These are phyloP conservation scores for Curvularia spicifera DNA, from an alignment of 2,329 filamentous ascomycete genomes.

Conservation along the genomic window DNA sequence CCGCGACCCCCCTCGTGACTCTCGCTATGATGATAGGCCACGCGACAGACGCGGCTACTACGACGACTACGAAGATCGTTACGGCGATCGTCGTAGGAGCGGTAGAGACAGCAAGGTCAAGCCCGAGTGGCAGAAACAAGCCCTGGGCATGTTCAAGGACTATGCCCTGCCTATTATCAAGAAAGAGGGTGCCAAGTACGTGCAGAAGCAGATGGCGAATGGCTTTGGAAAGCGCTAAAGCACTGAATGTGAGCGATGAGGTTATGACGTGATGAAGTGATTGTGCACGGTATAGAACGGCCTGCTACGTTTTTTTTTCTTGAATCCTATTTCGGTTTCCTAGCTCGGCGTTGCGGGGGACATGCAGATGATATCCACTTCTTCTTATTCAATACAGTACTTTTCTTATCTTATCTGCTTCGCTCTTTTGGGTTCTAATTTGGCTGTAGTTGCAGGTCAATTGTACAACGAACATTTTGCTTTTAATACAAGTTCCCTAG, in stretches of 20 bases:
- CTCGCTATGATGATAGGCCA: conserved; percentile 21
- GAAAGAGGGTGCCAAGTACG: conserved; percentile 40
- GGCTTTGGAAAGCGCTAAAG: conserved; percentile 26
- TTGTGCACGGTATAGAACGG: neutral
- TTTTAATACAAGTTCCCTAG: no score
- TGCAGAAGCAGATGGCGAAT: conserved; percentile 38
- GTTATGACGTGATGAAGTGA: neutral
- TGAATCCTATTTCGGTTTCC: neutral
- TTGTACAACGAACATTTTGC: no score
- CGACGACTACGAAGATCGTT: conserved; percentile 23
- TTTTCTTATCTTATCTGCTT: neutral
- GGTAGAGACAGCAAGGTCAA: conserved; percentile 15
- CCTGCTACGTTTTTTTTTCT: neutral
- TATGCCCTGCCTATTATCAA: conserved; percentile 46
- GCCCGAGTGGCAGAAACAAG: conserved; percentile 42
- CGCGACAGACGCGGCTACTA: conserved; percentile 11
- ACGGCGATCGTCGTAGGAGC: conserved; percentile 22
- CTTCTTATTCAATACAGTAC: neutral
- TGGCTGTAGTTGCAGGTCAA: no score
- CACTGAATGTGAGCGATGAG: no score
- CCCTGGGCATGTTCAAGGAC: conserved; percentile 41
- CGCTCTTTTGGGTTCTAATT: no score
- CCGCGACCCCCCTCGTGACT: conserved; percentile 16
- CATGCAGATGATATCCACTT: conserved; percentile 1
- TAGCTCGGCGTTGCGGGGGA: neutral